phyloP scores from a whole-genome alignment of 2,329 filamentous ascomycete species.

The Daldinia eschscholtzii region DNA sequence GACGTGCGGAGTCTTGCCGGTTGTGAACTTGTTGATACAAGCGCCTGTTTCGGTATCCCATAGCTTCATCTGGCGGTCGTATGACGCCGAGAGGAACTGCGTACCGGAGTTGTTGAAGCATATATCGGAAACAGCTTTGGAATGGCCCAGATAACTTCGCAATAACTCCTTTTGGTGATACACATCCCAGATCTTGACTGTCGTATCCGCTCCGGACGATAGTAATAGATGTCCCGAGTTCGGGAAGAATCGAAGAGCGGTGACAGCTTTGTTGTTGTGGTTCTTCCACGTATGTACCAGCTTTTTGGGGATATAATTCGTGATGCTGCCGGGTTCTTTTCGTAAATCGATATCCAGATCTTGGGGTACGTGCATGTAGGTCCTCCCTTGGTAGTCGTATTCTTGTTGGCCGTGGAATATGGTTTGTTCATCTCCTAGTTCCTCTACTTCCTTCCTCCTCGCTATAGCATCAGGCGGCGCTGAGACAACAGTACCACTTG shows the following conservation, averaged over 20 bases:
- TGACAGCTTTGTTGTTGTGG: slow-evolving; percentile 84
- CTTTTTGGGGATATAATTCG: slow-evolving; percentile 96
- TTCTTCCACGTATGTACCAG: slow-evolving; percentile 90
- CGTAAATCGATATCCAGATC: slow-evolving; percentile 87
- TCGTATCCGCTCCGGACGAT: slow-evolving; percentile 89
- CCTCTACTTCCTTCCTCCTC: slow-evolving; percentile 69
- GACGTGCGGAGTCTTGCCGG: slow-evolving; percentile 94
- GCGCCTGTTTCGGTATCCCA: slow-evolving; percentile 98
- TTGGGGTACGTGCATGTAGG: slow-evolving; percentile 97
- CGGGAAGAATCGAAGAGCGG: slow-evolving; percentile 91
- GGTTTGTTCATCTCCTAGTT: slow-evolving; percentile 79
- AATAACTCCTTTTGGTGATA: slow-evolving; percentile 91
- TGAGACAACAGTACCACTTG: slow-evolving; percentile 71
- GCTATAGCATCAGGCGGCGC: slow-evolving; percentile 68
- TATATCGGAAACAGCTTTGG: slow-evolving; percentile 89
- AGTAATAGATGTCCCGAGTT: slow-evolving; percentile 87
- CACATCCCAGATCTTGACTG: slow-evolving; percentile 93
- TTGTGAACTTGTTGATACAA: slow-evolving; percentile 89
- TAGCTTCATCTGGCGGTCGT: slow-evolving; percentile 95
- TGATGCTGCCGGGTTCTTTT: slow-evolving; percentile 82
- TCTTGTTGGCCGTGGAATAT: slow-evolving; percentile 86
- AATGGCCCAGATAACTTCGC: slow-evolving; percentile 91
- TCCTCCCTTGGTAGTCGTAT: slow-evolving; percentile 93
- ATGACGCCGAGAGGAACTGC: slow-evolving; percentile 90
- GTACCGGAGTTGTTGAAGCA: slow-evolving; percentile 86